Evolutionary conservation across 352 stramenopile species (phyloP), one percentile per base, ranked within the genome.

Genomic region (Pythium chondricola): DNA sequence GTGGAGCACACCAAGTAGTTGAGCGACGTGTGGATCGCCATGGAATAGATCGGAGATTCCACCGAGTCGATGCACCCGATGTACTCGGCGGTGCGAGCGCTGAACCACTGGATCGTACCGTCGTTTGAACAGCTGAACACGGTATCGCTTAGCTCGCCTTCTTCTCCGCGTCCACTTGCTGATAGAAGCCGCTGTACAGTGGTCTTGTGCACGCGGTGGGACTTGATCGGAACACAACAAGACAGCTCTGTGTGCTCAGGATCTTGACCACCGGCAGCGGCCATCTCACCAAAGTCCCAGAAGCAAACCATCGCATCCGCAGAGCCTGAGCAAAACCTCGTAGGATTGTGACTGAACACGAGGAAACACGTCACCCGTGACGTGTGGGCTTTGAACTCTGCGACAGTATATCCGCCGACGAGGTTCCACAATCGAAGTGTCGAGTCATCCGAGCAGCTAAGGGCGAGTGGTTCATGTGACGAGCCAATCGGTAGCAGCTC

Each of bases 51-150:
- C 2, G 79, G 71, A 2, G 69, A 70, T 22, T 71, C 41, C 5
- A 75, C 63, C 25, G 56, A 50, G 31, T 76, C 65, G 5, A 90
- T 35, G 1, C 54, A 62, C 5, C 68, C 66, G n/a, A 84, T 44
- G 36, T 83, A 66, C 24, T 71, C 43, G 21, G 78, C 54, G 1
- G 58, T 71, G 14, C 43, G 47, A 0, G 65, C 53, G 24, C 77
- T 70, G 47, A 87, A 90, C 31, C 81, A 63, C 31, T 90, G 79
- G 32, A 90, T 85, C 4, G 67, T 81, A 0, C 76, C 74, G 25
- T 90, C 75, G 57, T 75, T 90, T n/a, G 79, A 90, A 18, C 74
- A 70, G 26, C 69, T 85, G 17, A 80, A 59, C 5, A 87, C 57
- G n/a, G 77, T n/a, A 6, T 57, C 41, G 13, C n/a, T n/a, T n/a